Conservation (phyloP, 805 yeast species). For the Kodamaea neixiangensis region DNA sequence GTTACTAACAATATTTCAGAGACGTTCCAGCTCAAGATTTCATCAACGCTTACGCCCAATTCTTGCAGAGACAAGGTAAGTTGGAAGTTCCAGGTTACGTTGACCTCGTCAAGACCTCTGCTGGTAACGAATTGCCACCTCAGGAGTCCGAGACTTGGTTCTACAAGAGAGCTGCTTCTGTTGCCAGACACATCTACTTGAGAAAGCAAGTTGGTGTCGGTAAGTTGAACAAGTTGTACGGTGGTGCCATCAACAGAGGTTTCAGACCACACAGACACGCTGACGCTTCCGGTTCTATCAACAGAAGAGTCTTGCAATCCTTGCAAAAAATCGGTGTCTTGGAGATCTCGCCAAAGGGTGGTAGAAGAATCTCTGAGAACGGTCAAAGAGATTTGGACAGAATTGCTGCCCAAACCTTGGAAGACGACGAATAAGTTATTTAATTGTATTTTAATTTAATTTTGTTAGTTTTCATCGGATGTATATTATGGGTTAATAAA, state of each 20-base stretch:
- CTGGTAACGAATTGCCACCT: slow-evolving; percentile 99
- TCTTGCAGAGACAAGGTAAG: slow-evolving; percentile 99
- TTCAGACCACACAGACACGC: slow-evolving; percentile 97
- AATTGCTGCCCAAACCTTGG: slow-evolving; percentile 98
- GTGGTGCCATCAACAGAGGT: slow-evolving; percentile 99
- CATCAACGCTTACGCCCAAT: slow-evolving; percentile 99
- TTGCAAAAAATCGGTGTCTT: slow-evolving; percentile 97
- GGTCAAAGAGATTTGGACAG: slow-evolving; percentile 99
- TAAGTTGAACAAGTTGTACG: slow-evolving; percentile 97
- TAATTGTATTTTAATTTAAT: slow-evolving; percentile 8
- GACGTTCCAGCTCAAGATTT: slow-evolving; percentile 99
- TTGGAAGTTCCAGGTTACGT: slow-evolving; percentile 99
- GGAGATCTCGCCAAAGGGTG: slow-evolving; percentile 96
- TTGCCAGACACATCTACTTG: slow-evolving; percentile 99
- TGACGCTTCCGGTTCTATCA: slow-evolving; percentile 98
- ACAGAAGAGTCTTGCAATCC: slow-evolving; percentile 98
- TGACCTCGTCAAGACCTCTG: slow-evolving; percentile 98
- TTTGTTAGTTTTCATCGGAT: slow-evolving; percentile 5
- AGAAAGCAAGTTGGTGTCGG: slow-evolving; percentile 99
- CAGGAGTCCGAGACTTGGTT: slow-evolving; percentile 99
- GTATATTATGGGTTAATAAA: slow-evolving; percentile 7
- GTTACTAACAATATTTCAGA: slow-evolving; percentile 53
- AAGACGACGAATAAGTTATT: slow-evolving; percentile 64
- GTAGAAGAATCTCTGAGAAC: slow-evolving; percentile 98
- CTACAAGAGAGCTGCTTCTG: slow-evolving; percentile 99